Percentiles rank a stretch among this genome's conserved stretches.
Evolutionary conservation across 192 early-diverging fungal genomes (phyloP).

Genomic region (Gonapodya prolifera): DNA sequence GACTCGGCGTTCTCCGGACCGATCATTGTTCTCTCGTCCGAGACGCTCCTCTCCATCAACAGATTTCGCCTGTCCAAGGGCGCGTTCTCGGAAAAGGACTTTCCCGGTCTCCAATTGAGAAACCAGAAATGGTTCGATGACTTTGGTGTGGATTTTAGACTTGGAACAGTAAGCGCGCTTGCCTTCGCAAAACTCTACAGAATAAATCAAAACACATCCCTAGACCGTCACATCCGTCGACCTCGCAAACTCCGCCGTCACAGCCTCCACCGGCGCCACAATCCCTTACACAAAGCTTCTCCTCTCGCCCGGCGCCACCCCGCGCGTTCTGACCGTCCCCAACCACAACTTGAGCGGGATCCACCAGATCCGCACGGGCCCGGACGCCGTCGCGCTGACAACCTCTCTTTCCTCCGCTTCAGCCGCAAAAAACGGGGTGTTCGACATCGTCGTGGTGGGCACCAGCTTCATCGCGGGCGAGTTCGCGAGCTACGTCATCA

Average conservation of each 20-base stretch:
- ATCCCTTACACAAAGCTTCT: background rate
- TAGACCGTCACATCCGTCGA: background rate
- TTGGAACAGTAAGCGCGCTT: background rate
- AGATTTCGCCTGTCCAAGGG: background rate
- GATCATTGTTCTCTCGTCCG: background rate
- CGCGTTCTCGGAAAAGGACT: background rate
- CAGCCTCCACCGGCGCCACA: background rate
- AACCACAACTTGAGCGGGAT: background rate
- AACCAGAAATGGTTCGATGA: background rate
- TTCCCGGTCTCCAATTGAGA: background rate
- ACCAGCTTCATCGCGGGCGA: background rate
- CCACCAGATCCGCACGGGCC: background rate
- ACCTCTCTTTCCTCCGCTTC: background rate
- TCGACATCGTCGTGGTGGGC: background rate
- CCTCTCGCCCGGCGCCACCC: background rate
- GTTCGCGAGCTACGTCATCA: background rate
- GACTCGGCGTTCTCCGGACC: background rate
- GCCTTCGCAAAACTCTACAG: background rate
- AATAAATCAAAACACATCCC: background rate
- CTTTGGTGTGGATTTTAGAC: background rate
- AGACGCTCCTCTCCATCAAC: background rate
- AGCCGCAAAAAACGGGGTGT: background rate
- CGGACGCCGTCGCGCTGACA: background rate
- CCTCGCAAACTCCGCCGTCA: background rate
- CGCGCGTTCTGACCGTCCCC: background rate